phyloP scores from a whole-genome alignment of 2,329 filamentous ascomycete species.

The Hypoxylon sp. region DNA sequence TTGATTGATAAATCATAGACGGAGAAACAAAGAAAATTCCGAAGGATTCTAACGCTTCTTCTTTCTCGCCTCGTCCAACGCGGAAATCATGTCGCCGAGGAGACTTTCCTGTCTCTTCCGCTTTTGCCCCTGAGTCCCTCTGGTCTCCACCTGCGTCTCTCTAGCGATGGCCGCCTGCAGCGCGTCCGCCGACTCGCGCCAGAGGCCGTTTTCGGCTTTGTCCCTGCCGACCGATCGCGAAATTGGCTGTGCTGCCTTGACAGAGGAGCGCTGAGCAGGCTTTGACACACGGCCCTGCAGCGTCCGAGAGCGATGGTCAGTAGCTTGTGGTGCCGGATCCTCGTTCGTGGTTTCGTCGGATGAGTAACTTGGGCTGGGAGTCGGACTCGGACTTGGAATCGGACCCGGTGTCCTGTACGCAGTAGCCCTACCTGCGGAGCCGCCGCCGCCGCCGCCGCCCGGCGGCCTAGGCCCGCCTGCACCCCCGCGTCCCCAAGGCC shows the following conservation, averaged over 20 bases:
- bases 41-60: background rate
- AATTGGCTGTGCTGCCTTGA: background rate
- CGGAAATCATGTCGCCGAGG: background rate
- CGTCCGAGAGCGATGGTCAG: background rate
- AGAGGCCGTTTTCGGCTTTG: background rate
- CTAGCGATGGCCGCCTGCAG: slow-evolving; percentile 12
- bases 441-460: no score
- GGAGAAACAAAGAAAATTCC: background rate
- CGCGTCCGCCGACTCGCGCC: slow-evolving; percentile 12
- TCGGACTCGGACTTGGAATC: background rate
- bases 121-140: background rate
- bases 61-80: slow-evolving; percentile 15
- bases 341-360: background rate
- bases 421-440: background rate
- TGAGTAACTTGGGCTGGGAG: background rate
- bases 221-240: background rate
- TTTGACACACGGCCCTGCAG: background rate
- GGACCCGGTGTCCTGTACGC: background rate
- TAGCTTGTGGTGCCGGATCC: background rate
- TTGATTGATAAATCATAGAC: background rate
- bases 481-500: no score
- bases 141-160: slow-evolving; percentile 3
- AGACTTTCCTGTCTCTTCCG: slow-evolving; percentile 15
- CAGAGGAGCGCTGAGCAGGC: background rate
- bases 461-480: no score